Evolutionary conservation across 768 basidiomycete genomes (phyloP).

Genomic region (Chalciporus sphaerocephalus): DNA sequence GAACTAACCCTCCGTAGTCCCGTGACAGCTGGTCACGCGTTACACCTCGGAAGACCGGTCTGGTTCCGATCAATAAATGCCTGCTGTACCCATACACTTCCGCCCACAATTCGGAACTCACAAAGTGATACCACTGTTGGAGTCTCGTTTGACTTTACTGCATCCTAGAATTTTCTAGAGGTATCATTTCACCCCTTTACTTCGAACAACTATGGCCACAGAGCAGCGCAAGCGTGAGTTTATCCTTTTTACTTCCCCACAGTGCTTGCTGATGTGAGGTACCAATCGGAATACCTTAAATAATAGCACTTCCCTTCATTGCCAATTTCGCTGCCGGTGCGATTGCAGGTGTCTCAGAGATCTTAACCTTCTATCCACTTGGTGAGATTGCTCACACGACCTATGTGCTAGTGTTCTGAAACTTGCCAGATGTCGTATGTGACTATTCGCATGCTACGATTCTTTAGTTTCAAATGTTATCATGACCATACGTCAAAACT

Average conservation of each 20-base stretch:
- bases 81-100: neutral
- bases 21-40: slow-evolving; percentile 21
- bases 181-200: neutral
- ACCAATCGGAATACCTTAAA: slow-evolving; percentile 6
- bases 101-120: too few species aligned
- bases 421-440: slow-evolving; percentile 75
- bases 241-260: neutral
- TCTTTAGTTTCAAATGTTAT: slow-evolving; percentile 2
- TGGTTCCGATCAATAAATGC: slow-evolving; percentile 1
- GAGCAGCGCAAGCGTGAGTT: slow-evolving; percentile 33
- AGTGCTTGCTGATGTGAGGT: neutral
- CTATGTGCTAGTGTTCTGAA: neutral
- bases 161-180: neutral
- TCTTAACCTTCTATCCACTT: slow-evolving; percentile 84
- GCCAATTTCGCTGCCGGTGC: slow-evolving; percentile 95
- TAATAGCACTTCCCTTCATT: slow-evolving; percentile 71
- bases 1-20: neutral
- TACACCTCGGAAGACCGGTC: neutral
- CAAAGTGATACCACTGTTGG: too few species aligned
- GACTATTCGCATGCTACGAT: neutral
- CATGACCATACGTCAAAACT: slow-evolving; percentile 76
- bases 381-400: slow-evolving; percentile 45
- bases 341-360: slow-evolving; percentile 87
- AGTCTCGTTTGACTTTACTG: too few species aligned
- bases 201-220: slow-evolving; percentile 20